phyloP scores from a whole-genome alignment of 2,329 filamentous ascomycete species.

The Epichloe uncinata region DNA sequence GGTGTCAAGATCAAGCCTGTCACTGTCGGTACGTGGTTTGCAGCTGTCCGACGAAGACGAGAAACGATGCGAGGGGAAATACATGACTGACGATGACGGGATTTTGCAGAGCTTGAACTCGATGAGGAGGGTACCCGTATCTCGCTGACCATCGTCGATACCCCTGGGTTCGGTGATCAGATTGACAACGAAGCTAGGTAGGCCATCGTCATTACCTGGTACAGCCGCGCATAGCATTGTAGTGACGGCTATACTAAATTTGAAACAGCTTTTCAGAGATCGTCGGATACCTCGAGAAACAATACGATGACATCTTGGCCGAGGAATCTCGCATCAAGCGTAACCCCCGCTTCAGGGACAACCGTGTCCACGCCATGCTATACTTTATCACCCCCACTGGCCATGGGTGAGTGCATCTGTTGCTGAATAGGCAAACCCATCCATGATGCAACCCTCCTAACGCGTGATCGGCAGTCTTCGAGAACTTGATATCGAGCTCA shows the following conservation, averaged over 20 bases:
- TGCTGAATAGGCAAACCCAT: background rate
- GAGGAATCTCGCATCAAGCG: conserved; percentile 99
- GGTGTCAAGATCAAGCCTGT: conserved; percentile 97
- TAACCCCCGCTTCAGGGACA: conserved; percentile 99
- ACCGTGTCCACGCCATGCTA: conserved; percentile 93
- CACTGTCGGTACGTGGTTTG: conserved; percentile 61
- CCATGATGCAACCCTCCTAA: background rate
- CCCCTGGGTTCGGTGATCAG: conserved; percentile 94
- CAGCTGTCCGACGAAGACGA: background rate
- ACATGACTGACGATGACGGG: conserved; percentile 1
- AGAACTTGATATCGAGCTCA: conserved; percentile 97
- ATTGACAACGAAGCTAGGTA: conserved; percentile 98
- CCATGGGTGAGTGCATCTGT: conserved; percentile 52
- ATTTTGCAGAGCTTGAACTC: conserved; percentile 64
- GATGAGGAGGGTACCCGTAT: conserved; percentile 98
- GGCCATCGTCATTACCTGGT: conserved; percentile 10
- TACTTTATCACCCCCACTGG: conserved; percentile 99
- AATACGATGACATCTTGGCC: conserved; percentile 98
- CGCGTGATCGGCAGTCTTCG: conserved; percentile 51
- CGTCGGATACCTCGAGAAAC: conserved; percentile 93
- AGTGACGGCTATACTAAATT: background rate
- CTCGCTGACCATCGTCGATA: conserved; percentile 96
- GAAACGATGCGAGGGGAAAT: background rate
- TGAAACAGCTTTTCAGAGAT: conserved; percentile 81
- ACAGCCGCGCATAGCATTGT: background rate